Evolutionary conservation across 1,139 yeast genomes (phyloP), one percentile per base, ranked within the genome.

Genomic region (Magnusiomyces tetraspermus): DNA sequence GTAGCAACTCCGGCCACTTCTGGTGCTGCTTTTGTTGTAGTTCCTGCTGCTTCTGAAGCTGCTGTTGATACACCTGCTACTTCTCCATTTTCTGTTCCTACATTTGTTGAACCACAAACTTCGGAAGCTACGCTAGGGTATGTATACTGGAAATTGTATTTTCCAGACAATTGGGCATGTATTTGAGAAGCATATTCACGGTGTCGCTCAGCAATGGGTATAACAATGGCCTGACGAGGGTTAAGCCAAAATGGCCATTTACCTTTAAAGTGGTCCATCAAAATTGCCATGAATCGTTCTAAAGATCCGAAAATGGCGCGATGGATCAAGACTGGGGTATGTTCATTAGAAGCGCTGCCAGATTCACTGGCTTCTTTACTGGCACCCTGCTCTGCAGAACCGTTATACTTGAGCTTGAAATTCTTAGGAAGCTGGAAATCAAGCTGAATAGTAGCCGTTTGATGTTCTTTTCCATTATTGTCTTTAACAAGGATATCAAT

Each of bases 171-270:
- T 51, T 64, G 55, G 11, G 65, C 61, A 36, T 76, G 79, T 2
- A 82, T 66, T 22, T 73, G 67, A 49, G 74, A 69, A 1, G 95
- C 92, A 55, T 77, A 73, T 21, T 67, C 76, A 11, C 62, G 62
- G 64, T 85, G 88, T 4, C 73, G 63, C 5, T 74, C 76, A 52
- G 84, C 83, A 3, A 92, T 84, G 1, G 98, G 97, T 4, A 94
- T 76, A 2, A 92, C 77, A 45, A 85, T 75, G 0, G 94, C 95
- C 67, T 92, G 99, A 59, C 95, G 77, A n/a, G 98, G 97, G 57
- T 85, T 87, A 55, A 92, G 70, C 98, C 98, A 92, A 66, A 94
- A 92, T 13, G 99, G 99, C 98, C 99, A 92, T 60, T 85, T 85
- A 0, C 98, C 99, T 53, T 80, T 80, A 67, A 82, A 90, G 61